phyloP scores from a whole-genome alignment of 257 asterid genomes.

The Solanum infundibuliforme region DNA sequence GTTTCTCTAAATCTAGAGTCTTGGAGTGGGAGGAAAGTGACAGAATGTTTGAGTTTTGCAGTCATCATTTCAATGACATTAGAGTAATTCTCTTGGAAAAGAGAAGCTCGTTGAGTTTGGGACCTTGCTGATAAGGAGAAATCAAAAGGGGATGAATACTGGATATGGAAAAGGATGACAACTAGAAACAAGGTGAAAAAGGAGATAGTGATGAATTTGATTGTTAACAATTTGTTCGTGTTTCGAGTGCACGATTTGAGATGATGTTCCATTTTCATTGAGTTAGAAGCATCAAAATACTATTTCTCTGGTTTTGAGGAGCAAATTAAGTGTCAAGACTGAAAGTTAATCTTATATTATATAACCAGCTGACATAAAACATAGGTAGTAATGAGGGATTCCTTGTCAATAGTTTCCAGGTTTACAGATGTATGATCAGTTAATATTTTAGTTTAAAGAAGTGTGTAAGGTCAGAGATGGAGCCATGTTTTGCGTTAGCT shows the following conservation, averaged over 20 bases:
- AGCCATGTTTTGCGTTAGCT: neutral
- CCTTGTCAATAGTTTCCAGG: neutral
- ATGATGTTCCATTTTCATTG: neutral
- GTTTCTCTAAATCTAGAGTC: slow-evolving; percentile 16
- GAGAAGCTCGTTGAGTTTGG: neutral
- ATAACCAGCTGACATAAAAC: neutral
- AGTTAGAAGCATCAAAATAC: neutral
- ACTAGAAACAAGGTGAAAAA: neutral
- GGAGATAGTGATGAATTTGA: neutral
- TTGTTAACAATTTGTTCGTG: neutral
- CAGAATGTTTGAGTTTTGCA: slow-evolving; percentile 12
- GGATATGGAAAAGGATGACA: slow-evolving; percentile 1
- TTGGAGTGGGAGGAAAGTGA: slow-evolving; percentile 22
- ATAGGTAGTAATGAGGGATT: neutral
- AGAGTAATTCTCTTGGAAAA: neutral
- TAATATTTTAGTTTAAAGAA: neutral
- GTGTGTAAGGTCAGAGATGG: neutral
- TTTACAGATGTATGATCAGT: neutral
- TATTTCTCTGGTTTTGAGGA: neutral
- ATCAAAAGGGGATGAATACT: slow-evolving; percentile 1
- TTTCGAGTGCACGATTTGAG: neutral
- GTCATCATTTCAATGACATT: neutral
- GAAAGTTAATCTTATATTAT: neutral
- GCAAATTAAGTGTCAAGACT: slow-evolving; percentile 1
- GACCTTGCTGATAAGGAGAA: neutral